A percentile compares a stretch with the other conserved stretches of the same genome.
These are phyloP conservation scores for Petunia secreta DNA, from an alignment of 257 asterid genomes.

Conservation along the genomic window DNA sequence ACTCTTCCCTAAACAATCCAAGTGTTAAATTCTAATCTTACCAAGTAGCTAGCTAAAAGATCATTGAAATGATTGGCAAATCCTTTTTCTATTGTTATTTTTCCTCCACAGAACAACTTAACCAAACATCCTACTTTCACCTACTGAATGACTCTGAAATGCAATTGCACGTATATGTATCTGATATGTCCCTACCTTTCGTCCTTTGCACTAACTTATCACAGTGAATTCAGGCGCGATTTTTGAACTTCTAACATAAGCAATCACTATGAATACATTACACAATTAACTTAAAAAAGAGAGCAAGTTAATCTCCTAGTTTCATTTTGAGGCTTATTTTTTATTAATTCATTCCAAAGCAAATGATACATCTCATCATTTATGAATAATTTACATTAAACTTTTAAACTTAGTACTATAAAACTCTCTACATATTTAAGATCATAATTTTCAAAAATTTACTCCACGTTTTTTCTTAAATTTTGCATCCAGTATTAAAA, in stretches of 20 bases:
- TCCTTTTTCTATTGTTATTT: background rate
- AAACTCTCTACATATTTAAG: too few species aligned
- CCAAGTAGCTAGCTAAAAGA: background rate
- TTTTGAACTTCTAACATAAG: background rate
- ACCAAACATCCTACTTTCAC: background rate
- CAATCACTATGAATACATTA: background rate
- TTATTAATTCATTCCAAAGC: background rate
- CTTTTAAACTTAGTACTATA: too few species aligned
- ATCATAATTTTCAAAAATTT: too few species aligned
- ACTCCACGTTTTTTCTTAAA: too few species aligned
- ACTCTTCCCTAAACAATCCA: background rate
- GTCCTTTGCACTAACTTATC: too few species aligned
- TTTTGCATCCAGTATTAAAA: too few species aligned
- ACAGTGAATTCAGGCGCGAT: background rate
- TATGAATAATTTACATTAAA: too few species aligned
- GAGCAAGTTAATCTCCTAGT: background rate
- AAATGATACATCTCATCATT: background rate
- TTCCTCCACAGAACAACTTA: too few species aligned
- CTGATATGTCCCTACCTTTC: too few species aligned
- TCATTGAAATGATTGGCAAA: background rate
- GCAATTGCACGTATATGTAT: background rate
- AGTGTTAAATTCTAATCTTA: background rate
- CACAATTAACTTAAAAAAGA: background rate
- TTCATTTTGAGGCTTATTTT: background rate
- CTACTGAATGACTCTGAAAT: background rate